These are phyloP conservation scores for Leccinum subtestaceum DNA, from an alignment of 768 basidiomycete genomes.

Conservation along the genomic window DNA sequence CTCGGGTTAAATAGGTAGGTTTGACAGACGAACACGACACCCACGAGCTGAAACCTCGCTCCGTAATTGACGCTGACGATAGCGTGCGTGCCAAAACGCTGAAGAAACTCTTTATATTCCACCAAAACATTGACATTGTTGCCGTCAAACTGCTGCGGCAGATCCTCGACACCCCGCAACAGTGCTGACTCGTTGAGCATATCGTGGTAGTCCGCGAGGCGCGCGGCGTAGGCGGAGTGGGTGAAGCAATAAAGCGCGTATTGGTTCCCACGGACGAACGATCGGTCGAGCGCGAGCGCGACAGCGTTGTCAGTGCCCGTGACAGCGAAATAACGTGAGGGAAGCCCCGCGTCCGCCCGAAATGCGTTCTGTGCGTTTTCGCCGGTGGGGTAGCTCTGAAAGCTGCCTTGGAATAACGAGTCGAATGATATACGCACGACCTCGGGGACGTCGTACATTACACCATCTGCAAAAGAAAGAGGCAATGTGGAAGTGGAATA, in stretches of 20 bases:
- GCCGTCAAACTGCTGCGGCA: background rate
- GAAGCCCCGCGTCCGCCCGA: background rate
- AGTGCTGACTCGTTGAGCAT: conserved; percentile 2
- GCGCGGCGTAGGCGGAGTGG: background rate
- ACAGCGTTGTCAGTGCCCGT: conserved; percentile 1
- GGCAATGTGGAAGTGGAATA: background rate
- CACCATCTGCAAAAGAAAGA: background rate
- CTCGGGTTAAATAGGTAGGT: background rate
- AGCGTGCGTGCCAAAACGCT: conserved; percentile 3
- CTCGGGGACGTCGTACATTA: background rate
- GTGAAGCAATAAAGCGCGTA: conserved; percentile 4
- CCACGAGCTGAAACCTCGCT: conserved; percentile 3
- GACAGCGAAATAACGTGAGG: conserved; percentile 5
- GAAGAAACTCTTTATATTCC: background rate
- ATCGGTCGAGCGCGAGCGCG: background rate
- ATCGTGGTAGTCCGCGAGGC: conserved; percentile 1
- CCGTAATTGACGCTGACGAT: conserved; percentile 4
- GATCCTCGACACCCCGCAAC: conserved; percentile 1
- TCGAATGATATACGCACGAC: background rate
- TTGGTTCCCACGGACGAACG: background rate
- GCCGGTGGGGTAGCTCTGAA: conserved; percentile 1
- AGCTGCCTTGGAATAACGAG: background rate
- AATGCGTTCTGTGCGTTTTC: background rate
- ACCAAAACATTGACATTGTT: background rate
- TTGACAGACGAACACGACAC: background rate